Conservation (phyloP, 2,329 filamentous ascomycete genomes). For the Xenoacremonium recifei region DNA sequence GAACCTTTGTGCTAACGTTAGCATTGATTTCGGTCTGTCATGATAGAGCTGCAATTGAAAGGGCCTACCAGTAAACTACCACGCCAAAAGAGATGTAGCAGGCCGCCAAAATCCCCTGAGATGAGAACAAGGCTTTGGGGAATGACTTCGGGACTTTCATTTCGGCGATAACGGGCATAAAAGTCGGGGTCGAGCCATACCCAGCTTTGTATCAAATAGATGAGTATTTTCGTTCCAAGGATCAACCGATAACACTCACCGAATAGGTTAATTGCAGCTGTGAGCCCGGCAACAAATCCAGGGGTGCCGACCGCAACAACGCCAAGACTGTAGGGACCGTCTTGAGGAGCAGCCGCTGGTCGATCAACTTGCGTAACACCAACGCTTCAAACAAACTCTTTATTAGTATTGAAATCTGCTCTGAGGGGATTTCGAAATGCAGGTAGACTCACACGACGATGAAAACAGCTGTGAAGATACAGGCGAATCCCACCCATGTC, state of each 20-base stretch:
- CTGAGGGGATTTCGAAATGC: no score
- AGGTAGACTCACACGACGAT: slow-evolving; percentile 25
- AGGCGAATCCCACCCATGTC: slow-evolving; percentile 27
- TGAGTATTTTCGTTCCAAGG: neutral
- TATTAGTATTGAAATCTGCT: neutral
- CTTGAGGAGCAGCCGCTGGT: slow-evolving; percentile 10
- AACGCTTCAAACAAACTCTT: slow-evolving; percentile 12
- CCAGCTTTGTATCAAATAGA: slow-evolving; percentile 11
- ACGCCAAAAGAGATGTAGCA: slow-evolving; percentile 16
- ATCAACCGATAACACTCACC: slow-evolving; percentile 8
- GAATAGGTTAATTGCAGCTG: slow-evolving; percentile 24
- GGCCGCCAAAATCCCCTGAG: slow-evolving; percentile 9
- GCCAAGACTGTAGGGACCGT: slow-evolving; percentile 30
- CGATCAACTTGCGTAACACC: slow-evolving; percentile 23
- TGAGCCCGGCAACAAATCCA: slow-evolving; percentile 21
- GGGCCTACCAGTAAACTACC: slow-evolving; percentile 16
- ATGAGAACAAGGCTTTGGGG: slow-evolving; percentile 15
- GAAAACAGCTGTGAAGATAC: slow-evolving; percentile 26
- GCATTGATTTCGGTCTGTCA: no score
- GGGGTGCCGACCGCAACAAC: slow-evolving; percentile 19
- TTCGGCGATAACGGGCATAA: slow-evolving; percentile 24
- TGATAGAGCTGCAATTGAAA: neutral
- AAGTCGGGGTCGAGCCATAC: slow-evolving; percentile 18
- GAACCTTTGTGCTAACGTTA: no score
- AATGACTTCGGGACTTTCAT: slow-evolving; percentile 17